phyloP scores from a whole-genome alignment of 768 basidiomycete species.

The Pleurotus djamor region DNA sequence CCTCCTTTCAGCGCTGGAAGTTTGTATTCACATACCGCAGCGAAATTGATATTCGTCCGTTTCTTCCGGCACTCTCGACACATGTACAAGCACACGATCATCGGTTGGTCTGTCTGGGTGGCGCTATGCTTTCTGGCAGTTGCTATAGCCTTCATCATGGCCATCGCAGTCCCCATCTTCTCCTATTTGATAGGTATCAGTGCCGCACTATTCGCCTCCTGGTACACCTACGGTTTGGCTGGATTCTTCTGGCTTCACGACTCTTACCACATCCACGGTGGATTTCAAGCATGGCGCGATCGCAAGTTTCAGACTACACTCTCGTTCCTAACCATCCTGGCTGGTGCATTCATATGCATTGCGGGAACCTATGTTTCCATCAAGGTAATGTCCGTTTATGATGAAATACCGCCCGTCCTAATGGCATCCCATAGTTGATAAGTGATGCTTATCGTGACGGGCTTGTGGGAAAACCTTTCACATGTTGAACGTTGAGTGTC shows the following conservation, averaged over 20 bases:
- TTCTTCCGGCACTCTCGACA: slow-evolving; percentile 46
- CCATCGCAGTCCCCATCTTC: slow-evolving; percentile 52
- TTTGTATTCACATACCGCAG: slow-evolving; percentile 49
- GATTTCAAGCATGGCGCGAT: slow-evolving; percentile 25
- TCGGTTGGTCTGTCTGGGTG: slow-evolving; percentile 49
- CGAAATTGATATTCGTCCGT: slow-evolving; percentile 52
- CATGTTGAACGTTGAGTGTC: slow-evolving; percentile 18
- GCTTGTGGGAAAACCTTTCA: slow-evolving; percentile 45
- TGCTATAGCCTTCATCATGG: slow-evolving; percentile 42
- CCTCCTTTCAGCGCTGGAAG: slow-evolving; percentile 33
- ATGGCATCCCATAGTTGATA: slow-evolving; percentile 32
- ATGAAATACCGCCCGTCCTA: neutral
- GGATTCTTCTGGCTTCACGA: slow-evolving; percentile 57
- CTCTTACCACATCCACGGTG: slow-evolving; percentile 37
- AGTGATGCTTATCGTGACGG: slow-evolving; percentile 39
- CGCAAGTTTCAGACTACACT: slow-evolving; percentile 29
- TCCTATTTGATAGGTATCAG: slow-evolving; percentile 52
- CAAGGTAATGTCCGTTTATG: slow-evolving; percentile 29
- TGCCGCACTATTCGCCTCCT: slow-evolving; percentile 54
- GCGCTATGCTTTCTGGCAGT: slow-evolving; percentile 37
- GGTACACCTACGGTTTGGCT: slow-evolving; percentile 55
- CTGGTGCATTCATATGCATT: slow-evolving; percentile 51
- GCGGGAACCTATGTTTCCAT: slow-evolving; percentile 52
- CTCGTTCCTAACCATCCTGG: slow-evolving; percentile 39
- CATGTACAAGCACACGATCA: slow-evolving; percentile 45